phyloP scores from a whole-genome alignment of 192 early-diverging fungal genomes.

The Linnemannia hyalina region DNA sequence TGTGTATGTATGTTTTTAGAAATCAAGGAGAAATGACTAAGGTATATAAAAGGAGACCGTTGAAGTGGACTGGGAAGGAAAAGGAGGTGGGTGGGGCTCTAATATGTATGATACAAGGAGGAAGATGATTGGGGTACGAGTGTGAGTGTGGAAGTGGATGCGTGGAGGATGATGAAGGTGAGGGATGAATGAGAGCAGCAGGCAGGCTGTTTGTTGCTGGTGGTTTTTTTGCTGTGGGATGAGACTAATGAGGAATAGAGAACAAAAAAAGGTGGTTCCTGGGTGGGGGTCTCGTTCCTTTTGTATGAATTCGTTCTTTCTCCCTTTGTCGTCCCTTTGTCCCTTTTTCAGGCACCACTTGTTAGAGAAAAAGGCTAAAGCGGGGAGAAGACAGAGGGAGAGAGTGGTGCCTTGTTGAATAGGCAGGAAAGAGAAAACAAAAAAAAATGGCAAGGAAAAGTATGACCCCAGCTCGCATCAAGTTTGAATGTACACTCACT shows the following conservation, averaged over 20 bases:
- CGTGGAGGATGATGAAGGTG: not conserved
- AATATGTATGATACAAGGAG: too few relatives aligned
- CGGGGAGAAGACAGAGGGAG: too few relatives aligned
- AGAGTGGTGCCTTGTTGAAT: not conserved
- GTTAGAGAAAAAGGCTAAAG: too few relatives aligned
- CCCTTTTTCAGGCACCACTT: too few relatives aligned
- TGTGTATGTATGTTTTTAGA: not conserved
- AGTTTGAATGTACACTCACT: not conserved
- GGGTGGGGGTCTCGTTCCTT: not conserved
- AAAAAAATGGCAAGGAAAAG: not conserved
- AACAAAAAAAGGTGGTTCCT: not conserved
- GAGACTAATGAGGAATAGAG: not conserved
- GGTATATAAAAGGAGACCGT: too few relatives aligned
- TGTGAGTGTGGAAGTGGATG: not conserved
- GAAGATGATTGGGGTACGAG: not conserved
- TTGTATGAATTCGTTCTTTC: not conserved
- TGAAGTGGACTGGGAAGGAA: too few relatives aligned
- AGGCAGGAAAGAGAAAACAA: not conserved
- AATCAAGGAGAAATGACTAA: too few relatives aligned
- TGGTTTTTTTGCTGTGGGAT: not conserved
- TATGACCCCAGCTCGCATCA: not conserved
- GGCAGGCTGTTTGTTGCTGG: not conserved
- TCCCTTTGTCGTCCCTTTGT: too few relatives aligned
- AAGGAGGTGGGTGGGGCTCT: too few relatives aligned
- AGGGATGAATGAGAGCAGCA: not conserved